Base-by-base conservation (phyloP, 148 eudicot genomes). In the Rheum nobile region DNA sequence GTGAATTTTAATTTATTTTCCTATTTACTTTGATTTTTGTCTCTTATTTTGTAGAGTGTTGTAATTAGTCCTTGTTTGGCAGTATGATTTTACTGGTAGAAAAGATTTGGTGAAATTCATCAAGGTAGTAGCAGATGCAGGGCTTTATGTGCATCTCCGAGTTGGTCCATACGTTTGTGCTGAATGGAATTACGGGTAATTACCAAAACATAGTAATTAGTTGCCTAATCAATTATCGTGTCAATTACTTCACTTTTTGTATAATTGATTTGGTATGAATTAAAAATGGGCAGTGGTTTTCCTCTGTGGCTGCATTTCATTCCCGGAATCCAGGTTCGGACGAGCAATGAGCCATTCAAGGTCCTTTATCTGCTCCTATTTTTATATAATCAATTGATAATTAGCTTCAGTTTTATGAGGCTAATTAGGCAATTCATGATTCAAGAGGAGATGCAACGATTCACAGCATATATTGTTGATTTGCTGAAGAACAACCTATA, bases 121-220 rank as follows among this genome's bases (percentile, higher is more conserved):
- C 54, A 87, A 94, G 77, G 71, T 90, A 83, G 87, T n/a, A n/a
- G n/a, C n/a, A n/a, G n/a, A n/a, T n/a, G n/a, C n/a, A n/a, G n/a
- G n/a, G n/a, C n/a, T n/a, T 90, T 94, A 84, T 78, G 93, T 80
- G 74, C 89, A 89, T 80, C 83, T 94, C 1, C 83, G 98, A 48
- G 91, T 94, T 34, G 97, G 97, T 37, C 97, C 97, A 42, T 91
- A 91, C 63, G 96, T 82, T 8, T 94, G 98, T 63, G 97, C 98
- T 43, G 98, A 93, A 80, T 93, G 98, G 98, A 93, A 90, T 74
- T 93, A 90, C 54, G 98, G 98, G 98, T 93, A 81, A 75, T n/a
- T n/a, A n/a, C 24, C 9, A 38, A 9, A 7, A 28, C 2, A 13
- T 17, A 16, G 21, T 67, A n/a, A n/a, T n/a, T 16, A 32, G 26